These are phyloP conservation scores for Verticillium albo-atrum DNA, from an alignment of 2,329 filamentous ascomycete genomes.

Conservation along the genomic window DNA sequence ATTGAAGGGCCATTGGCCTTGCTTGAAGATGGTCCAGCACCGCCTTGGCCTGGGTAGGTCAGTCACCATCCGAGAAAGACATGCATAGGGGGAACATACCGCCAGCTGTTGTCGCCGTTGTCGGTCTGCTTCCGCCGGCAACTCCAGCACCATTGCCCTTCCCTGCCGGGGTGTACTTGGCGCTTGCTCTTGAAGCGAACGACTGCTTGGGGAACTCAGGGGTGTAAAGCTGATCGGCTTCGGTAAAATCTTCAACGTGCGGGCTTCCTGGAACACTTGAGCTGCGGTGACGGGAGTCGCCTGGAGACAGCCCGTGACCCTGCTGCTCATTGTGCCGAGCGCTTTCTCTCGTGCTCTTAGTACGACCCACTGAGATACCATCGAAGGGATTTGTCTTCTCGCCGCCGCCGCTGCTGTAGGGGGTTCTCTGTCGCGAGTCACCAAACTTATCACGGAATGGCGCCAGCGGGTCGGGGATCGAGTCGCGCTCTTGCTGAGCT, in stretches of 20 bases:
- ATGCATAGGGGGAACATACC: neutral
- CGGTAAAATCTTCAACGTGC: neutral
- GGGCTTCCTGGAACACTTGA: slow-evolving; percentile 20
- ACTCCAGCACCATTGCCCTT: neutral
- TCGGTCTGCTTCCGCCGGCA: neutral
- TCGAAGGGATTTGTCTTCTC: slow-evolving; percentile 58
- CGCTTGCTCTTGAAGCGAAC: slow-evolving; percentile 11
- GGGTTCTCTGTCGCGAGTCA: slow-evolving; percentile 52
- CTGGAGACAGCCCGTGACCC: slow-evolving; percentile 11
- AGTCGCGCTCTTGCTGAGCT: slow-evolving; percentile 13
- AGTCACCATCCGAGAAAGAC: neutral
- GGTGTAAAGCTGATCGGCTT: neutral
- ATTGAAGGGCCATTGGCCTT: slow-evolving; percentile 34
- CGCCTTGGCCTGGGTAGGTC: slow-evolving; percentile 2
- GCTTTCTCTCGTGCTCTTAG: slow-evolving; percentile 39
- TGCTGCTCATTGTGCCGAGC: slow-evolving; percentile 19
- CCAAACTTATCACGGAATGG: slow-evolving; percentile 39
- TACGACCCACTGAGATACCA: slow-evolving; percentile 35
- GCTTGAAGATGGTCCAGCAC: slow-evolving; percentile 7
- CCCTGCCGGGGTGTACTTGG: slow-evolving; percentile 9
- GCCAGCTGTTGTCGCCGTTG: neutral
- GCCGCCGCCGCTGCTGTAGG: slow-evolving; percentile 51
- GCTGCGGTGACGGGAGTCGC: slow-evolving; percentile 22
- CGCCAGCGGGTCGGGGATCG: slow-evolving; percentile 41
- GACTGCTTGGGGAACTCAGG: slow-evolving; percentile 7